Evolutionary conservation across 805 yeast genomes (phyloP), one percentile per base, ranked within the genome.

Genomic region (Candida ficus): DNA sequence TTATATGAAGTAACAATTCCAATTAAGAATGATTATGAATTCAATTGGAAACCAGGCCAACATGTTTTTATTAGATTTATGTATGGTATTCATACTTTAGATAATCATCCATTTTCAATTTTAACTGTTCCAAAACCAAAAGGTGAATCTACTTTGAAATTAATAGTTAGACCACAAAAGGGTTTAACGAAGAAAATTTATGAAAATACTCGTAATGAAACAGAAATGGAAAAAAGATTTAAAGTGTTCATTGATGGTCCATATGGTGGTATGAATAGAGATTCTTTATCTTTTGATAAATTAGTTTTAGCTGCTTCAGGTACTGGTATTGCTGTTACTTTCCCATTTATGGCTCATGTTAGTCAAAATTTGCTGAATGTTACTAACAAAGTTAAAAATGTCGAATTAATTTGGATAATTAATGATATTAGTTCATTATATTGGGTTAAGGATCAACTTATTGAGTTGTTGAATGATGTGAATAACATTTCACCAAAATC

Each of bases 101-200:
- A 76, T 44, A 74, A 69, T 46, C 83, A 76, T 56, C 82, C 82
- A 10, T 76, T 76, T 50, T 74, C 80, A 1, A 68, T 75, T 10
- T 45, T 70, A 22, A 66, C 73, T 4, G 46, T 61, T 18, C 50
- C 48, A 18, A 52, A 54, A 1, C 19, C 7, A 17, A 6, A 7
- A n/a, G 35, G 34, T 29, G 14, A 29, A 4, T 18, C 31, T 5
- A 20, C n/a, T 3, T 28, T 76, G 57, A 69, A 66, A 46, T 60
- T 76, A 31, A 54, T 76, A 8, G 61, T 76, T 4, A 62, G 68
- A 23, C 71, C 77, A 0, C 63, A 66, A 41, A 57, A 54, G 4
- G 83, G 83, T 0, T 54, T 75, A 32, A 76, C 83, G 1, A 58
- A 45, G 31, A 48, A 46, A 13, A 44, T 75, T 4, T 58, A 57